Percentiles rank a stretch among this genome's conserved stretches.
phyloP scores from a whole-genome alignment of 2,329 filamentous ascomycete genomes.

The Moelleriella libera region DNA sequence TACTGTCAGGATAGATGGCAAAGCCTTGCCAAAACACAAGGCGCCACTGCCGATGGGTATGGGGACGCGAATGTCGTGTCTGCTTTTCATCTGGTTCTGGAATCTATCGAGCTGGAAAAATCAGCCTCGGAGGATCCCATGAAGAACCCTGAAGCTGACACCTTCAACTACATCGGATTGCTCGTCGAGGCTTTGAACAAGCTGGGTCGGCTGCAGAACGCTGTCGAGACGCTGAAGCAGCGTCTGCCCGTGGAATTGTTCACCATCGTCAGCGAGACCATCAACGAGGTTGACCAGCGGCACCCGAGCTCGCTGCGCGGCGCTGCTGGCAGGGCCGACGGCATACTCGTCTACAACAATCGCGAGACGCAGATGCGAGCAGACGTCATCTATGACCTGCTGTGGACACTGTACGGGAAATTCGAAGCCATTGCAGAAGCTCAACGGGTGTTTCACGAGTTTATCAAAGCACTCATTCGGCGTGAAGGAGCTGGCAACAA shows the following conservation, averaged over 20 bases:
- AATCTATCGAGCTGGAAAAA: slow-evolving; percentile 44
- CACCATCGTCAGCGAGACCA: slow-evolving; percentile 84
- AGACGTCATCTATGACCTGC: slow-evolving; percentile 77
- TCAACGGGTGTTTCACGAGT: slow-evolving; percentile 85
- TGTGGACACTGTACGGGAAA: slow-evolving; percentile 88
- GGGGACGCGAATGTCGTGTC: slow-evolving; percentile 28
- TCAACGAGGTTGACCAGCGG: slow-evolving; percentile 82
- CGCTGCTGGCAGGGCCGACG: slow-evolving; percentile 35
- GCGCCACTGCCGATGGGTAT: slow-evolving; percentile 33
- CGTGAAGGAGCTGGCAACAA: slow-evolving; percentile 59
- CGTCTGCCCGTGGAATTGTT: slow-evolving; percentile 88
- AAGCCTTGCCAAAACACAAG: slow-evolving; percentile 55
- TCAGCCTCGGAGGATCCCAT: slow-evolving; percentile 71
- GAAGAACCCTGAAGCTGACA: slow-evolving; percentile 89
- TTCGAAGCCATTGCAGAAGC: slow-evolving; percentile 96
- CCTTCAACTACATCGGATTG: slow-evolving; percentile 82
- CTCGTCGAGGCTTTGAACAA: slow-evolving; percentile 83
- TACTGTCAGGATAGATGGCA: slow-evolving; percentile 98
- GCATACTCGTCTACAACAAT: slow-evolving; percentile 48
- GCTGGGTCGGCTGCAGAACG: slow-evolving; percentile 71
- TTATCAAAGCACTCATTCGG: slow-evolving; percentile 71
- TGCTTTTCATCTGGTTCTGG: slow-evolving; percentile 46
- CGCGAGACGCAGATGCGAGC: slow-evolving; percentile 64
- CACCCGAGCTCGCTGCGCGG: slow-evolving; percentile 70
- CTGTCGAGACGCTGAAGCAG: slow-evolving; percentile 83